Conservation (phyloP, 345 rosid genomes). For the Clarkia xantiana region DNA sequence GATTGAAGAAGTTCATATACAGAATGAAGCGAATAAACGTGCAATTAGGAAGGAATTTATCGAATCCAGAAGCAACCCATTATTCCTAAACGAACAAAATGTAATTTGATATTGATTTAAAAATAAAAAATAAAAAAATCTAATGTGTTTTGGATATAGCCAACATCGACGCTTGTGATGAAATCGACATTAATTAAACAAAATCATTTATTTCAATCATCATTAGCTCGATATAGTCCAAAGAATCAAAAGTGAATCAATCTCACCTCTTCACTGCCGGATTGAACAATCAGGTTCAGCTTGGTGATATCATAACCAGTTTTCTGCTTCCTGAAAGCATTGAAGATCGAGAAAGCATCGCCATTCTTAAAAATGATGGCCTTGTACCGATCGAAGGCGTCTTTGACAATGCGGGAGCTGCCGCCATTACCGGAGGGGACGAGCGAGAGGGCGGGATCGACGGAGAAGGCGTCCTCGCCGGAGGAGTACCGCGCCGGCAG, state of each 20-base stretch:
- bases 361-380: slow-evolving; percentile 46
- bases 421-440: slow-evolving; percentile 39
- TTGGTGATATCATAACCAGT: slow-evolving; percentile 42
- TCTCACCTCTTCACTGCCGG: slow-evolving; percentile 46
- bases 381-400: slow-evolving; percentile 61
- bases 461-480: slow-evolving; percentile 47
- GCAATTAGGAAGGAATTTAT: too few species aligned
- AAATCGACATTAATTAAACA: neutral
- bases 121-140: too few species aligned
- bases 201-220: neutral
- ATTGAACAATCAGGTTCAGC: slow-evolving; percentile 47
- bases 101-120: too few species aligned
- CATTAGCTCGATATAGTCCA: neutral
- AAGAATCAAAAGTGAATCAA: neutral
- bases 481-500: slow-evolving; percentile 50
- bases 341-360: slow-evolving; percentile 14
- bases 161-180: too few species aligned
- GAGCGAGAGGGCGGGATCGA: slow-evolving; percentile 48
- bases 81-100: too few species aligned
- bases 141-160: too few species aligned
- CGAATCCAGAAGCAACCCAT: too few species aligned
- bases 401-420: slow-evolving; percentile 31
- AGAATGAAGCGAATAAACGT: too few species aligned
- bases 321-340: slow-evolving; percentile 15
- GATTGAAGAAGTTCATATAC: too few species aligned